Base-by-base conservation (phyloP, 257 asterid species). In the Plantago major region DNA sequence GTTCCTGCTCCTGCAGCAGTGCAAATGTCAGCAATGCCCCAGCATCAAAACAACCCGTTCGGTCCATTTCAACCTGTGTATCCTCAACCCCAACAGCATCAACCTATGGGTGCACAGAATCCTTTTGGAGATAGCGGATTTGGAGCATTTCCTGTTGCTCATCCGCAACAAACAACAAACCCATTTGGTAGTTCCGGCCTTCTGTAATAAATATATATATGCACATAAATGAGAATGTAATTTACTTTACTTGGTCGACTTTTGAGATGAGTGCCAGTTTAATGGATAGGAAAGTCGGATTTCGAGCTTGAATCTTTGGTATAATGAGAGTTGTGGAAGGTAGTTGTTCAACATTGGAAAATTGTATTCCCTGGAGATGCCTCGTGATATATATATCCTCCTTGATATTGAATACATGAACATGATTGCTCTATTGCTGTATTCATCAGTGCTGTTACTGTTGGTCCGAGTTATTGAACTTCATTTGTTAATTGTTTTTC, bases 111-210 rank as follows among this genome's bases (percentile, higher is more conserved):
- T 58, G 85, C 79, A 14, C 95, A 78, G 48, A 92, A 89, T 65
- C 98, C 98, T 16, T 89, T 92, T 53, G 85, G 90, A 0, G 96
- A 88, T 71, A 38, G 80, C 3, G 90, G 85, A 14, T 85, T 82
- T 47, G 87, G 76, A 15, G 78, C 88, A 1, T 90, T 84, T 68
- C 94, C 96, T 9, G 72, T 40, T 40, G 71, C 83, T 51, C 95
- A 85, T 19, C 84, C 80, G 0, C 95, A 82, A 50, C 95, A 82
- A 50, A 15, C 84, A 6, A 73, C 74, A 60, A 90, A 90, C 75
- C 98, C 96, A 28, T 88, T 90, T 42, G 94, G 97, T 49, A 69
- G 83, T 71, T 61, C 87, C 0, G 83, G 90, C 46, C 80, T 88
- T 57, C 65, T 90, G 65, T 87, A 70, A 79, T 48, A 46, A 45